Base-by-base conservation (phyloP, 129 eudicot species). In the Tagetes patula region DNA sequence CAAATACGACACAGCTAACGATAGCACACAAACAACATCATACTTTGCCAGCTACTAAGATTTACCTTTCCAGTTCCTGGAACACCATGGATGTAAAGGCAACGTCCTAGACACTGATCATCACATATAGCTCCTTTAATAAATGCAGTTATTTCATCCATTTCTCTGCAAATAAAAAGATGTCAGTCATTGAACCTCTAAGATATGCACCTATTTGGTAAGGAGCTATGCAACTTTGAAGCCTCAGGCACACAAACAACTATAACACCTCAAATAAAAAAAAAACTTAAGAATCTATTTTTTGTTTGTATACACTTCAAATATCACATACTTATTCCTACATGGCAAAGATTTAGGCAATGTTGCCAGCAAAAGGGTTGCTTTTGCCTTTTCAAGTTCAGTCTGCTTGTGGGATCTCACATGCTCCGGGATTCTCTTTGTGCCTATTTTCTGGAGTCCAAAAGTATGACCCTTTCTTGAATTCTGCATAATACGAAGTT, bases 31-130 rank as follows among this genome's bases (percentile, higher is more conserved):
- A 41, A 33, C 71, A 59, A 8, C 62, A 30, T 75, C 36, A 53
- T 52, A 13, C 32, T 52, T 75, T 39, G 8, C 0, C 30, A 58
- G 27, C 5, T 5, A 52, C 45, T 11, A 41, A 45, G 77, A 45
- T 53, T 39, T 75, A 95, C 99, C 96, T 95, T 95, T 60, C 99
- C 99, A 41, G 99, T 95, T 61, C 99, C 99, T 33, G 99, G 99
- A 75, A 95, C 99, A 75, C 99, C 99, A 78, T 95, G 99, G 75
- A 95, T 85, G 82, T 95, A 95, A 66, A 95, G 88, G 81, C 99
- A 90, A 62, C 99, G 94, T 33, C 99, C 99, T 69, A 95, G 84
- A 82, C 98, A 94, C 73, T 94, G 98, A 79, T 88, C 87, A 80
- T 95, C 92, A 67, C 99, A 90, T 77, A 90, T 90, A 37, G 96